Conservation (phyloP, 139 green algal species). For the Raphidocelis subcapitata region DNA sequence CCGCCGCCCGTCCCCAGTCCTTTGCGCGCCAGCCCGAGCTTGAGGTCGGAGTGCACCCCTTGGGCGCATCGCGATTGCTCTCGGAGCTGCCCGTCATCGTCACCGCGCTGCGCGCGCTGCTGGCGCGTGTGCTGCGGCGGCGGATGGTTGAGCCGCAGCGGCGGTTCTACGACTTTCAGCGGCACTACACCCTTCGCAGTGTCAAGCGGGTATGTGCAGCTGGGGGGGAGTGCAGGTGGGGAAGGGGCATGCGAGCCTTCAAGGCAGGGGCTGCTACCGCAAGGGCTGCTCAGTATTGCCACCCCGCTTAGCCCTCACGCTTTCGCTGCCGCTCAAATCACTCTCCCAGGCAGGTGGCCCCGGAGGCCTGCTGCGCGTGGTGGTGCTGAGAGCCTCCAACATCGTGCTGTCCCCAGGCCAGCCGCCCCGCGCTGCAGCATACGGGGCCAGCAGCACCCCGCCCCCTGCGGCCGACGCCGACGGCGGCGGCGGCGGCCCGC, state of each 20-base stretch:
- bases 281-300: too few species aligned
- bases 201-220: conserved; percentile 2
- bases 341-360: conserved; percentile 16
- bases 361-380: conserved; percentile 6
- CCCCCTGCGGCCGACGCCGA: neutral
- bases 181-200: conserved; percentile 9
- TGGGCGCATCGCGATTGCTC: conserved; percentile 1
- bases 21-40: conserved; percentile 2
- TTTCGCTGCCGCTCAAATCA: neutral
- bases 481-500: neutral
- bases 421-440: neutral
- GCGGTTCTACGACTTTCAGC: conserved; percentile 21
- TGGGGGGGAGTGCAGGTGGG: neutral
- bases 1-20: too few species aligned
- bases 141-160: conserved; percentile 21
- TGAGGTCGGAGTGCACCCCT: conserved; percentile 1
- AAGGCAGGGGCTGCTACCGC: neutral
- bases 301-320: too few species aligned
- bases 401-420: neutral
- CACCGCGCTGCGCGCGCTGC: neutral
- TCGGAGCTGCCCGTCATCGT: conserved; percentile 3
- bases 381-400: conserved; percentile 1
- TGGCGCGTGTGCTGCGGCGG: conserved; percentile 8
- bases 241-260: neutral
- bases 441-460: conserved; percentile 1